phyloP scores from a whole-genome alignment of 2,329 filamentous ascomycete species.

The Dryadomyces quercivorus region DNA sequence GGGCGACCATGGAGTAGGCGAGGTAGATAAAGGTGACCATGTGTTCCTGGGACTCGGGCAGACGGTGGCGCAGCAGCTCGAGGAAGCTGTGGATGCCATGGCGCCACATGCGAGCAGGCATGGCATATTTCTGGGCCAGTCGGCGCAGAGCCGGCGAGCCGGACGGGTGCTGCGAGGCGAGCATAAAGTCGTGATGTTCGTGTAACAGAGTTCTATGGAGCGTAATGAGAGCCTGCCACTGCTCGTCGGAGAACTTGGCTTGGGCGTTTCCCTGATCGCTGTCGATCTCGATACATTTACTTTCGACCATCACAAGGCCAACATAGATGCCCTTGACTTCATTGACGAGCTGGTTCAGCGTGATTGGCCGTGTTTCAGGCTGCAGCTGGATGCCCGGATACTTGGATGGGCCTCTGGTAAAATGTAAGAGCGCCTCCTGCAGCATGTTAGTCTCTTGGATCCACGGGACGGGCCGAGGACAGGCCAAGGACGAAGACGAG shows the following conservation, averaged over 20 bases:
- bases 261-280: constrained; percentile 37
- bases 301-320: constrained; percentile 75
- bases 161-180: constrained; percentile 76
- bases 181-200: constrained; percentile 76
- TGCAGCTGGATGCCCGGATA: constrained; percentile 24
- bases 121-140: constrained; percentile 70
- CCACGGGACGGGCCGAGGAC: no score
- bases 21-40: constrained; percentile 88
- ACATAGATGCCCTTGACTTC: constrained; percentile 80
- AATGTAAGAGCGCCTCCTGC: no score
- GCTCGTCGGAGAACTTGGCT: constrained; percentile 44
- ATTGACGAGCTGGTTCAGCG: constrained; percentile 63
- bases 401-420: no score
- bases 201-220: constrained; percentile 70
- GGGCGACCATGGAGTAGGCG: constrained; percentile 79
- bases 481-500: no score
- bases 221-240: constrained; percentile 76
- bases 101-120: constrained; percentile 91
- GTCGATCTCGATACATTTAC: constrained; percentile 76
- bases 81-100: constrained; percentile 82
- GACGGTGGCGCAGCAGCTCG: constrained; percentile 59
- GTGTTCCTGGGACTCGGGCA: constrained; percentile 70
- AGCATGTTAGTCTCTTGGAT: no score
- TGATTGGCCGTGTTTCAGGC: constrained; percentile 55
- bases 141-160: constrained; percentile 55